Evolutionary conservation across 108 stramenopile genomes (phyloP).

Genomic region (Nitzschia inconspicua): DNA sequence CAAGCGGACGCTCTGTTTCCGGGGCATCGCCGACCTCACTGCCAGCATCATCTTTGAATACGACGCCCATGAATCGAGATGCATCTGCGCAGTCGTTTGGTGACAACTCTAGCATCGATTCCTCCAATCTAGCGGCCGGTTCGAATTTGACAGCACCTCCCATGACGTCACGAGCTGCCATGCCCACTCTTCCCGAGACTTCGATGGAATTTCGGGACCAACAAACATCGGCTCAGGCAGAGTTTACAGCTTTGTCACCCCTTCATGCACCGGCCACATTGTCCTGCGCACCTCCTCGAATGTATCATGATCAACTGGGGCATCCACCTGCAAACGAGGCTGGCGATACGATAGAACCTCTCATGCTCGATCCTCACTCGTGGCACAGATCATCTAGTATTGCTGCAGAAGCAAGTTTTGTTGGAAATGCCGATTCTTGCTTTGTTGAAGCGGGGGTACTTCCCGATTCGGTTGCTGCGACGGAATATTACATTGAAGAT

Average conservation of each 20-base stretch:
- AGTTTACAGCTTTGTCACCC: neutral
- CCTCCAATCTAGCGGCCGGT: neutral
- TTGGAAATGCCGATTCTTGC: slow-evolving; percentile 33
- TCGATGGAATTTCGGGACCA: neutral
- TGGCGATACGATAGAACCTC: neutral
- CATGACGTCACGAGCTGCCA: slow-evolving; percentile 2
- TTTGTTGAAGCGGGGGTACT: slow-evolving; percentile 19
- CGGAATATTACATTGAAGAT: slow-evolving; percentile 42
- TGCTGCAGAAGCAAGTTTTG: slow-evolving; percentile 36
- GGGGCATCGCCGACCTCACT: neutral
- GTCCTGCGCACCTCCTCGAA: neutral
- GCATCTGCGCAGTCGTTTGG: neutral
- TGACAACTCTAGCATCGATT: neutral
- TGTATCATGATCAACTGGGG: slow-evolving; percentile 2
- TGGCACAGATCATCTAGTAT: slow-evolving; percentile 10
- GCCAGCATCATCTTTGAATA: neutral
- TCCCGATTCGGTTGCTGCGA: slow-evolving; percentile 11
- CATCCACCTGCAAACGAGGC: neutral
- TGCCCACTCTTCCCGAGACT: neutral
- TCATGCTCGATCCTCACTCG: neutral
- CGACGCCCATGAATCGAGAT: neutral
- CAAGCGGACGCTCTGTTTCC: too few relatives aligned
- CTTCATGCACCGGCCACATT: slow-evolving; percentile 4
- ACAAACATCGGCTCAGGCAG: neutral
- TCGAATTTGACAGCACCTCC: neutral